Evolutionary conservation across 768 basidiomycete genomes (phyloP).

Genomic region (Crepidotus variabilis): DNA sequence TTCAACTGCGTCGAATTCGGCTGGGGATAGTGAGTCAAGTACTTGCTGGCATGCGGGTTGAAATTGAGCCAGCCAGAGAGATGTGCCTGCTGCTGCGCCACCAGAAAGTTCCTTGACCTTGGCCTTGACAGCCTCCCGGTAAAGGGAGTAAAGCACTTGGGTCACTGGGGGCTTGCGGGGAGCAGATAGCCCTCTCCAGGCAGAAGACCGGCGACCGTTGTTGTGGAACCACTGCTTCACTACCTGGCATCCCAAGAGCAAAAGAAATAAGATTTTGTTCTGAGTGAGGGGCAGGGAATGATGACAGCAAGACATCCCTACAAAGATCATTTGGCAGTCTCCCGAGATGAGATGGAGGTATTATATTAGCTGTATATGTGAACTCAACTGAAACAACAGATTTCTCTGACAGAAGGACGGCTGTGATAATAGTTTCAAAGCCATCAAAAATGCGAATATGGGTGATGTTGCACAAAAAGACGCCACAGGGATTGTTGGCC

Average conservation of each 20-base stretch:
- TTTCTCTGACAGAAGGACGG: constrained; percentile 2
- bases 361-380: background rate
- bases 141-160: too few relatives aligned
- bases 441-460: background rate
- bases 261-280: constrained; percentile 17
- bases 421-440: background rate
- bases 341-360: constrained; percentile 9
- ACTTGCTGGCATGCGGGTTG: too few relatives aligned
- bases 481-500: constrained; percentile 24
- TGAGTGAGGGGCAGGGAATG: constrained; percentile 22
- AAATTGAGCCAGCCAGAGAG: too few relatives aligned
- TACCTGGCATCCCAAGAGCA: constrained; percentile 22
- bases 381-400: background rate
- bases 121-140: too few relatives aligned
- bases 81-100: too few relatives aligned
- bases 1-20: too few relatives aligned
- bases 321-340: constrained; percentile 16
- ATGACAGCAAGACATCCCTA: constrained; percentile 19
- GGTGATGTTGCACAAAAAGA: background rate
- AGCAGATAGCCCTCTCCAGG: too few relatives aligned
- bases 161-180: too few relatives aligned
- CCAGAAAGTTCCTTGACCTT: too few relatives aligned
- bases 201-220: too few relatives aligned
- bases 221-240: too few relatives aligned
- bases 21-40: too few relatives aligned